A percentile compares a stretch with the other conserved stretches of the same genome.
Evolutionary conservation across 2,329 filamentous ascomycete genomes (phyloP).

Genomic region (Fusarium falciforme): DNA sequence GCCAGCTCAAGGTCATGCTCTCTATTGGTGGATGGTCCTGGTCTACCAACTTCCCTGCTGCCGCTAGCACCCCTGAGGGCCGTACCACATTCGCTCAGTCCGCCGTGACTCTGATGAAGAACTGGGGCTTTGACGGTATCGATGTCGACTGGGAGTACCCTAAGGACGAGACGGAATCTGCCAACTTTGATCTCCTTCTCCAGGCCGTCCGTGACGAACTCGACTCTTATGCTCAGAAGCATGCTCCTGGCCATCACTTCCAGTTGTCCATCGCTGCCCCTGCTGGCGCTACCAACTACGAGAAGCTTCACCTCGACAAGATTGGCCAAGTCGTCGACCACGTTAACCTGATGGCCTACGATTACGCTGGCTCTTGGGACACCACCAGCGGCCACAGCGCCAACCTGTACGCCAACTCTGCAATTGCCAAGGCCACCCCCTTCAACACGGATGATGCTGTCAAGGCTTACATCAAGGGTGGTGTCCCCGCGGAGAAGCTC

Average conservation of each 20-base stretch:
- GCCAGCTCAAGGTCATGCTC: slow-evolving; percentile 30
- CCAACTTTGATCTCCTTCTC: slow-evolving; percentile 30
- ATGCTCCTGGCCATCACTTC: slow-evolving; percentile 15
- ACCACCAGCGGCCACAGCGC: slow-evolving; percentile 46
- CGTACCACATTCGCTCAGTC: slow-evolving; percentile 28
- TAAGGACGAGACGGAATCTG: slow-evolving; percentile 12
- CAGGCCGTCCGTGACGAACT: slow-evolving; percentile 24
- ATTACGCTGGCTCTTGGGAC: slow-evolving; percentile 23
- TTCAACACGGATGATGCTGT: slow-evolving; percentile 25
- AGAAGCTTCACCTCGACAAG: slow-evolving; percentile 21
- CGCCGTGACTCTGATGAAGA: slow-evolving; percentile 28
- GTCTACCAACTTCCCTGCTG: slow-evolving; percentile 28
- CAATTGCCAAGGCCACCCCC: background rate
- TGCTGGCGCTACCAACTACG: slow-evolving; percentile 19
- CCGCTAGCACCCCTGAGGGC: slow-evolving; percentile 19
- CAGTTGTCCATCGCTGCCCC: slow-evolving; percentile 28
- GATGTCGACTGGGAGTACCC: slow-evolving; percentile 36
- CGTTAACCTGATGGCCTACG: slow-evolving; percentile 34
- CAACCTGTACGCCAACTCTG: slow-evolving; percentile 53
- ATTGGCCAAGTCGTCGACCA: slow-evolving; percentile 18
- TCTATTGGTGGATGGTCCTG: slow-evolving; percentile 33
- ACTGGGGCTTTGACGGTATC: slow-evolving; percentile 33
- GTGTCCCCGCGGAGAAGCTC: slow-evolving; percentile 21
- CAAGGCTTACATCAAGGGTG: slow-evolving; percentile 18
- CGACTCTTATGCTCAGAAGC: slow-evolving; percentile 13